phyloP scores from a whole-genome alignment of 306 rosid genomes.

The Castanea crenata region DNA sequence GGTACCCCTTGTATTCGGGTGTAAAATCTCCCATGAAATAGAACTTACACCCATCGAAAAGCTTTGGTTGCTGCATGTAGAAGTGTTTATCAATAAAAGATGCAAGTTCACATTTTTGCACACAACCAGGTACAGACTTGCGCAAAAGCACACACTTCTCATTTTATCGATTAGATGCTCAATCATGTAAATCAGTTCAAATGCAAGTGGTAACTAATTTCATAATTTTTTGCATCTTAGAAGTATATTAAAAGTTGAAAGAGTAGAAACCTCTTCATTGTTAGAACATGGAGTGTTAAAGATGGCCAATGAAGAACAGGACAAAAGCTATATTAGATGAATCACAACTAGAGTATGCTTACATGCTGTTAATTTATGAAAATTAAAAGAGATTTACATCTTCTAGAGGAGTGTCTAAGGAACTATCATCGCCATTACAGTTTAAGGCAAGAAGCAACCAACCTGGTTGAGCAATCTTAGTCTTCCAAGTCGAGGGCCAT shows the following conservation, averaged over 20 bases:
- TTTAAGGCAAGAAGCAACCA: constrained; percentile 15
- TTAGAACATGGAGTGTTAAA: background rate
- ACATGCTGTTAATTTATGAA: background rate
- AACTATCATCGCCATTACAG: background rate
- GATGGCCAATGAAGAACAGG: background rate
- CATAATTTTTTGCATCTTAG: background rate
- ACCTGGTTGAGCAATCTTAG: constrained; percentile 74
- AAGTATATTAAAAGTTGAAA: background rate
- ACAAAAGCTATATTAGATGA: background rate
- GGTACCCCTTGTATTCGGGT: constrained; percentile 71
- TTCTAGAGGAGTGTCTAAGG: background rate
- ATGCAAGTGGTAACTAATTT: background rate
- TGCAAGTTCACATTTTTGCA: background rate
- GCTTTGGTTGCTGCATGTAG: constrained; percentile 73
- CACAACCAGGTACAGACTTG: constrained; percentile 2
- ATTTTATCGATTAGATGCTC: background rate
- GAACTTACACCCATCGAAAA: constrained; percentile 70
- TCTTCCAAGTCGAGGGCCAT: constrained; percentile 89
- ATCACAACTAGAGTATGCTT: background rate
- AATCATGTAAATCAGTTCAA: too few species aligned
- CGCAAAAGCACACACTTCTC: background rate
- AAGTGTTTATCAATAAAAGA: constrained; percentile 15
- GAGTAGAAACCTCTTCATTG: background rate
- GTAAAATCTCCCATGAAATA: constrained; percentile 69
- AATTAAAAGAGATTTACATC: background rate